Conservation (phyloP, 352 stramenopile genomes). For the Phytophthora nicotianae region DNA sequence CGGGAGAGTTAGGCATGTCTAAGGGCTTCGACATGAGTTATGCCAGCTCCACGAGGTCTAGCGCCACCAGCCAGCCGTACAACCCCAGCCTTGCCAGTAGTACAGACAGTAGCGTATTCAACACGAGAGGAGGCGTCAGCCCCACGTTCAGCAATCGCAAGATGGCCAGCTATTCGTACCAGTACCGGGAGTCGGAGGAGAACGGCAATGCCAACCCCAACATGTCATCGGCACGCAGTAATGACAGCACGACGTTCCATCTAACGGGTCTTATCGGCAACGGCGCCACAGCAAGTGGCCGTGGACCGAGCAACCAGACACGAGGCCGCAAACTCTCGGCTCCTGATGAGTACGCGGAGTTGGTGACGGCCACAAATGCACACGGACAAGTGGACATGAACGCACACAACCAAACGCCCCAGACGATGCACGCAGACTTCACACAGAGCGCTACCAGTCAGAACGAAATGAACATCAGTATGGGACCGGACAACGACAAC, state of each 20-base stretch:
- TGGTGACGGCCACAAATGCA: slow-evolving; percentile 39
- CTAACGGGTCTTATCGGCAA: slow-evolving; percentile 35
- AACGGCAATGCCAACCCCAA: slow-evolving; percentile 12
- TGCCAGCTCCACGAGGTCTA: slow-evolving; percentile 37
- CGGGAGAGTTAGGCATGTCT: slow-evolving; percentile 31
- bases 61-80: slow-evolving; percentile 28
- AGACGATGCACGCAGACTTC: slow-evolving; percentile 21
- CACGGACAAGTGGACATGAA: slow-evolving; percentile 25
- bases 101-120: slow-evolving; percentile 42
- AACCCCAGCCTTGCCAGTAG: slow-evolving; percentile 30
- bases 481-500: slow-evolving; percentile 33
- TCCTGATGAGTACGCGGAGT: slow-evolving; percentile 43
- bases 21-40: slow-evolving; percentile 39
- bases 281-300: slow-evolving; percentile 19
- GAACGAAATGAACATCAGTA: slow-evolving; percentile 30
- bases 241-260: slow-evolving; percentile 30
- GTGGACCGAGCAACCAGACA: slow-evolving; percentile 7
- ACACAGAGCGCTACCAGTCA: slow-evolving; percentile 24
- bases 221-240: slow-evolving; percentile 2
- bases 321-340: slow-evolving; percentile 35
- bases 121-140: slow-evolving; percentile 45
- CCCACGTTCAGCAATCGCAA: slow-evolving; percentile 39
- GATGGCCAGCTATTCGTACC: slow-evolving; percentile 39
- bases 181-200: slow-evolving; percentile 41
- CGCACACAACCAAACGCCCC: not conserved